A percentile compares a stretch with the other conserved stretches of the same genome.
These are phyloP conservation scores for Xylaria sp. DNA, from an alignment of 2,329 filamentous ascomycete species.

Conservation along the genomic window DNA sequence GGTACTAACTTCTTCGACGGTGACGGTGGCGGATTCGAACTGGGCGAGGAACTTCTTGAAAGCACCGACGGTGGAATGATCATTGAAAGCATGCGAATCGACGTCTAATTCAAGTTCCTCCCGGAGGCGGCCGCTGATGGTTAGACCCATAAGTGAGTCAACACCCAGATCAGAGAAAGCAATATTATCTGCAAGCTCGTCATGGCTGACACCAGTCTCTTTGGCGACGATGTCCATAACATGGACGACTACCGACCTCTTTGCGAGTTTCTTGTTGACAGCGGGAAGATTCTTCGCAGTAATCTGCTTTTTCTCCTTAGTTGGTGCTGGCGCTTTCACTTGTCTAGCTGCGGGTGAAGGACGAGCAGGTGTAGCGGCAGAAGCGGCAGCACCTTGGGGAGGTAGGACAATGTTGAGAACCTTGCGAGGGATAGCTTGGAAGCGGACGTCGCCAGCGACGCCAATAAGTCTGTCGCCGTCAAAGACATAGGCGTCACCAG, in stretches of 20 bases:
- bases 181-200: slow-evolving; percentile 67
- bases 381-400: slow-evolving; percentile 62
- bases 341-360: slow-evolving; percentile 50
- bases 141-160: slow-evolving; percentile 71
- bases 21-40: slow-evolving; percentile 49
- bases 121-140: slow-evolving; percentile 66
- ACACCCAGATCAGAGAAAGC: slow-evolving; percentile 68
- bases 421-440: slow-evolving; percentile 73
- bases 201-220: slow-evolving; percentile 65
- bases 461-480: slow-evolving; percentile 63
- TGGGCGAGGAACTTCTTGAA: slow-evolving; percentile 60
- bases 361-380: slow-evolving; percentile 52
- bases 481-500: slow-evolving; percentile 66
- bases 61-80: slow-evolving; percentile 64
- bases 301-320: slow-evolving; percentile 56
- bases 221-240: slow-evolving; percentile 66
- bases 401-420: slow-evolving; percentile 75
- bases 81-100: slow-evolving; percentile 63
- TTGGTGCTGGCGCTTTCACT: slow-evolving; percentile 51
- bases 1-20: slow-evolving; percentile 52
- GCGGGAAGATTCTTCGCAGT: slow-evolving; percentile 59
- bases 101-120: slow-evolving; percentile 68
- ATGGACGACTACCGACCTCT: slow-evolving; percentile 55
- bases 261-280: slow-evolving; percentile 63
- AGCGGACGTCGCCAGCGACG: slow-evolving; percentile 67